phyloP scores from a whole-genome alignment of 306 rosid genomes.

The Sesbania bispinosa region DNA sequence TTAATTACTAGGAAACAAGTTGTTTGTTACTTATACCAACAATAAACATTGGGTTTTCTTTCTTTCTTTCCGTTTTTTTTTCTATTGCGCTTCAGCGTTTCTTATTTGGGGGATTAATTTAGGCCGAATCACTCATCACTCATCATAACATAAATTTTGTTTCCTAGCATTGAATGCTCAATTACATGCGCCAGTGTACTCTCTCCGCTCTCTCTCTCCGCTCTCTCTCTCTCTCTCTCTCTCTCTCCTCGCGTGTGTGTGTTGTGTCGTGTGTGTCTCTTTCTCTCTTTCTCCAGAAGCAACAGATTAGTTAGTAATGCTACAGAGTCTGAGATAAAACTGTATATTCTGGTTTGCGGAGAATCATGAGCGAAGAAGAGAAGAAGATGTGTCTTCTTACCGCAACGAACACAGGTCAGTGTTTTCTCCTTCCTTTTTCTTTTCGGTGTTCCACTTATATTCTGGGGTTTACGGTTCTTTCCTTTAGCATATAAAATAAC shows the following conservation, averaged over 20 bases:
- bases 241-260: too few relatives aligned
- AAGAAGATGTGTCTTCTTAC: slow-evolving; percentile 28
- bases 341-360: neutral
- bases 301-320: slow-evolving; percentile 8
- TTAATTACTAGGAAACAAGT: too few relatives aligned
- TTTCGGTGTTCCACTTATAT: neutral
- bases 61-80: neutral
- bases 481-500: neutral
- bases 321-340: slow-evolving; percentile 22
- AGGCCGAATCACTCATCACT: slow-evolving; percentile 20
- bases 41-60: too few relatives aligned
- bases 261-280: too few relatives aligned
- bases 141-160: too few relatives aligned
- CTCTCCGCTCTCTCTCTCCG: neutral
- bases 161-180: slow-evolving; percentile 25
- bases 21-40: too few relatives aligned
- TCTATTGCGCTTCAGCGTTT: neutral
- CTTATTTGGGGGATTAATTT: slow-evolving; percentile 6
- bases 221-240: neutral
- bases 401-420: slow-evolving; percentile 50
- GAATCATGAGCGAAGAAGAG: slow-evolving; percentile 51
- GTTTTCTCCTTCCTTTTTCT: neutral
- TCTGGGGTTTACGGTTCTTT: neutral
- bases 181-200: too few relatives aligned
- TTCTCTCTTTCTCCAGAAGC: neutral